phyloP scores from a whole-genome alignment of 495 filamentous ascomycete genomes.

The Neurospora terricola region DNA sequence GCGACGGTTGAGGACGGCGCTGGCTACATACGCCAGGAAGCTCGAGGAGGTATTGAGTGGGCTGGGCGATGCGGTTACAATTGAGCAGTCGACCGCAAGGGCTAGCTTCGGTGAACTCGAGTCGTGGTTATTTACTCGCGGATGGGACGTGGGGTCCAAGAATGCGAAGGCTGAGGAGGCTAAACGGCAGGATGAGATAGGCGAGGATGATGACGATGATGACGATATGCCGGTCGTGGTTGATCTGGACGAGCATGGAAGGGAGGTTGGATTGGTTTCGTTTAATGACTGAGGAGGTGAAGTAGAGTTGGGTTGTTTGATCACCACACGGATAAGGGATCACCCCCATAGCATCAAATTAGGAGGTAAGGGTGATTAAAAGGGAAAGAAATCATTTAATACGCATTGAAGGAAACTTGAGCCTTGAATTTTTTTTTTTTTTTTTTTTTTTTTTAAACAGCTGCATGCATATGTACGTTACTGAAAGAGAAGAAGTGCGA shows the following conservation, averaged over 20 bases:
- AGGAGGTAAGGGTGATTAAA: neutral
- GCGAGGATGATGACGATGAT: conserved; percentile 71
- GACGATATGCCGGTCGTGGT: conserved; percentile 84
- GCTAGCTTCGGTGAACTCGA: conserved; percentile 34
- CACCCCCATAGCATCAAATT: neutral
- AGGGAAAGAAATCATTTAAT: neutral
- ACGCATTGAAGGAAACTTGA: neutral
- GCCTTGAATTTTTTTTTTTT: neutral
- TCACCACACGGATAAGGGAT: neutral
- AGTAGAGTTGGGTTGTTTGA: neutral
- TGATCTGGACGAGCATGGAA: conserved; percentile 47
- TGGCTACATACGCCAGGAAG: conserved; percentile 34
- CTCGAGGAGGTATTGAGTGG: conserved; percentile 27
- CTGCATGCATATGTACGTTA: neutral
- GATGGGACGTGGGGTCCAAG: conserved; percentile 34
- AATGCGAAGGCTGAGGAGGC: neutral
- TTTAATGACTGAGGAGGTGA: conserved; percentile 20
- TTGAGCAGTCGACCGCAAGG: conserved; percentile 24
- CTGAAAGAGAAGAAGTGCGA: neutral
- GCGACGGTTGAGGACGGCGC: conserved; percentile 21
- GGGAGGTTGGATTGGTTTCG: conserved; percentile 38
- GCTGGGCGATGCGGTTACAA: conserved; percentile 17
- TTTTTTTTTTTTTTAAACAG: neutral
- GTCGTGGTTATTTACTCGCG: conserved; percentile 30
- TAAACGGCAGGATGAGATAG: conserved; percentile 49